A percentile compares a stretch with the other conserved stretches of the same genome.
Conservation (phyloP, 2,329 filamentous ascomycete species). For the Colletotrichum musae region DNA sequence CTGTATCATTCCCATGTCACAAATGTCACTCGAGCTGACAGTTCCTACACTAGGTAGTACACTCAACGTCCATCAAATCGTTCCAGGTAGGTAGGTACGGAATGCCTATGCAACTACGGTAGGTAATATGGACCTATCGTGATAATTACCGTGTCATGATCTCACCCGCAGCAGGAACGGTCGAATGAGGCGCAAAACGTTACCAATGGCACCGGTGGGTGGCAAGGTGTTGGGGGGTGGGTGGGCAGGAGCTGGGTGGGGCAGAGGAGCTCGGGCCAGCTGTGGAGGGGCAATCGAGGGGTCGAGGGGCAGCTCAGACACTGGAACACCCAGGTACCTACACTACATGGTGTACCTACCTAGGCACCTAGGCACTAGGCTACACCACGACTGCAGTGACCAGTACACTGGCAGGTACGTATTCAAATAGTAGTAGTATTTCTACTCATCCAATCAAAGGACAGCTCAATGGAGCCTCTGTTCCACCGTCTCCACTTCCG, state of each 20-base stretch:
- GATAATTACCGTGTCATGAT: slow-evolving; percentile 37
- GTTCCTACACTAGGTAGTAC: too few relatives aligned
- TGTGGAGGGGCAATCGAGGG: slow-evolving; percentile 35
- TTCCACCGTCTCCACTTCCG: slow-evolving; percentile 15
- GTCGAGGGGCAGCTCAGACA: not conserved
- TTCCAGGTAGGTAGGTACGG: too few relatives aligned
- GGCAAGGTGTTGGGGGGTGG: too few relatives aligned
- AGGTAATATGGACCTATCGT: not conserved
- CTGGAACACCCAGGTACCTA: too few relatives aligned
- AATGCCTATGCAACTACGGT: too few relatives aligned
- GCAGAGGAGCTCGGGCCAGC: slow-evolving; percentile 31
- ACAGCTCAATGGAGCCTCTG: slow-evolving; percentile 7
- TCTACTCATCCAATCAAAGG: not conserved
- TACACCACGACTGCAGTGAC: too few relatives aligned
- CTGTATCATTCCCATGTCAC: too few relatives aligned
- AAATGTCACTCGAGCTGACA: too few relatives aligned
- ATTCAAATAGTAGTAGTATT: not conserved
- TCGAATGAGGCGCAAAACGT: slow-evolving; percentile 31
- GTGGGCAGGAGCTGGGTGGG: not conserved
- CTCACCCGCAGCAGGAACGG: slow-evolving; percentile 18
- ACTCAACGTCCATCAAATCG: too few relatives aligned
- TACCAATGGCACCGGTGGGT: slow-evolving; percentile 2
- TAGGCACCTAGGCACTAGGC: too few relatives aligned
- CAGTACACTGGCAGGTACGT: slow-evolving; percentile 7
- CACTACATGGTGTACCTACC: too few relatives aligned